Conservation (phyloP, 2,329 filamentous ascomycete species). For the Dendrostoma leiphaemia region DNA sequence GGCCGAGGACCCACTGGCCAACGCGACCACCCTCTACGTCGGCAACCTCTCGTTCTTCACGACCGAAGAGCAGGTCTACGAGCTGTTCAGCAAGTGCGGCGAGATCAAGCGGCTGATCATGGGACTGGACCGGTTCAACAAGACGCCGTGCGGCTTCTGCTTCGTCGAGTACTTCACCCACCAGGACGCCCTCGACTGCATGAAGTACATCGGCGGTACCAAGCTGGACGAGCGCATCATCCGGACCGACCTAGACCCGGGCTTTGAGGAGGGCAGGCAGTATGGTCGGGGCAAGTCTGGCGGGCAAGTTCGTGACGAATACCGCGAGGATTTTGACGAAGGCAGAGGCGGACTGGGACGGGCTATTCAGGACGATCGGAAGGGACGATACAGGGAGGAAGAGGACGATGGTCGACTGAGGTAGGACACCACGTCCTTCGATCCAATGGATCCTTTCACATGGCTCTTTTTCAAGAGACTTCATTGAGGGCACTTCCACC, state of each 20-base stretch:
- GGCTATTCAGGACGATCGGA: constrained; percentile 59
- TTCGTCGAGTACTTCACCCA: constrained; percentile 99
- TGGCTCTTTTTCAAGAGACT: no score
- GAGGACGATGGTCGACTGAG: constrained; percentile 57
- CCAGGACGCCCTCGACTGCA: constrained; percentile 92
- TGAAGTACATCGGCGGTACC: constrained; percentile 98
- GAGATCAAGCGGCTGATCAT: constrained; percentile 98
- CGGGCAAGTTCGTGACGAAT: constrained; percentile 96
- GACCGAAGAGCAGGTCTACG: constrained; percentile 97
- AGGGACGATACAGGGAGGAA: constrained; percentile 43
- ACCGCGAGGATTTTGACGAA: constrained; percentile 94
- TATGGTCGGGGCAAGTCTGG: constrained; percentile 95
- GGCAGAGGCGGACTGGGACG: constrained; percentile 87
- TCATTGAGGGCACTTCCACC: no score
- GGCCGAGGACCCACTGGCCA: constrained; percentile 73
- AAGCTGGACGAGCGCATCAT: constrained; percentile 98
- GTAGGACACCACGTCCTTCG: not conserved
- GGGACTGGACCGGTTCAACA: constrained; percentile 94
- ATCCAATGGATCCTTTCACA: not conserved
- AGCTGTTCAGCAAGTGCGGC: constrained; percentile 92
- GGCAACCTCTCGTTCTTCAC: constrained; percentile 99
- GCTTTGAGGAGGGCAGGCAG: constrained; percentile 93
- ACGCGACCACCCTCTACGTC: constrained; percentile 94
- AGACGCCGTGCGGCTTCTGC: constrained; percentile 98
- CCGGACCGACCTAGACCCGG: constrained; percentile 90